These are phyloP conservation scores for Coniferiporia weirii DNA, from an alignment of 1,284 basidiomycete species.

Conservation along the genomic window DNA sequence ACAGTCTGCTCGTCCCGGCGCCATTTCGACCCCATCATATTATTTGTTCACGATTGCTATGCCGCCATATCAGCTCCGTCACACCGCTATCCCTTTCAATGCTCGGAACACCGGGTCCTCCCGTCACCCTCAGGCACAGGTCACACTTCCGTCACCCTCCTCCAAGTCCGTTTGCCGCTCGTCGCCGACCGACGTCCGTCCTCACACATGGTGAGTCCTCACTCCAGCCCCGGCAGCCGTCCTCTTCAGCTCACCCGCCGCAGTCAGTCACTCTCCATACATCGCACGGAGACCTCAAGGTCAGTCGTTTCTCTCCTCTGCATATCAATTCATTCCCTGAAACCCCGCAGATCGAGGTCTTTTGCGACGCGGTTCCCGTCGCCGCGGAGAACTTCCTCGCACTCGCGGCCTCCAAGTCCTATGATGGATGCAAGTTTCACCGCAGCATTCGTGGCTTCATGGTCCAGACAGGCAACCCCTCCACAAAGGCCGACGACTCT, in stretches of 20 bases:
- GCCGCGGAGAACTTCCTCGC: constrained; percentile 98
- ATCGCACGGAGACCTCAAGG: constrained; percentile 92
- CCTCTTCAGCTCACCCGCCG: background rate
- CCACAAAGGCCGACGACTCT: constrained; percentile 33
- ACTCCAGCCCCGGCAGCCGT: background rate
- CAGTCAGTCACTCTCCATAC: constrained; percentile 94
- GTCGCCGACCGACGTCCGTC: background rate
- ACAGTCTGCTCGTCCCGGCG: no score
- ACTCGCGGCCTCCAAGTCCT: constrained; percentile 86
- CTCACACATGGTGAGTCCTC: constrained; percentile 26
- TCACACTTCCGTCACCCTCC: background rate
- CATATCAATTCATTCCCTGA: constrained; percentile 6
- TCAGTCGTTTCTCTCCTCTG: constrained; percentile 28
- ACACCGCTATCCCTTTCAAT: no score
- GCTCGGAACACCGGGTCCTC: no score
- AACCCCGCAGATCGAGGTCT: constrained; percentile 78
- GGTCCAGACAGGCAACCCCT: constrained; percentile 88
- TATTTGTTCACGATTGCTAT: no score
- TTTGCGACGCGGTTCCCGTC: constrained; percentile 94
- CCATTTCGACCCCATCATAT: no score
- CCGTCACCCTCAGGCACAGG: background rate
- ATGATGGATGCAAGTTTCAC: constrained; percentile 86
- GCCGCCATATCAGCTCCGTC: no score
- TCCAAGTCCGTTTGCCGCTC: background rate
- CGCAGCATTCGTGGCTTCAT: constrained; percentile 96